A percentile compares a stretch with the other conserved stretches of the same genome.
phyloP scores from a whole-genome alignment of 768 basidiomycete genomes.

The Suillus ampliporus region DNA sequence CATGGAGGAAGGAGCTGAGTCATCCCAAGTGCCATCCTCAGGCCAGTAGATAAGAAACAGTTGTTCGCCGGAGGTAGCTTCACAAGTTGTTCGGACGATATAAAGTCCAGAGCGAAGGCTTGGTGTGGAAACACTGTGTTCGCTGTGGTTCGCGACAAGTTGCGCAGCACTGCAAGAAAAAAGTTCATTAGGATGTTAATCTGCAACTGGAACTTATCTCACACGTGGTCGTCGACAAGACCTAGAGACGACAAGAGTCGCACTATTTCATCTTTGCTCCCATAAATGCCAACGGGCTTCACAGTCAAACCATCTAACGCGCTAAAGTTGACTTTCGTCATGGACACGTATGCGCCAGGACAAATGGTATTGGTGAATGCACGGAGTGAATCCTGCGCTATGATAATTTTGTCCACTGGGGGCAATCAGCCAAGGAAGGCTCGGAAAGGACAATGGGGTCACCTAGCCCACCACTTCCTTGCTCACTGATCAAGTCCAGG shows the following conservation, averaged over 20 bases:
- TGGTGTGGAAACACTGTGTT: conserved; percentile 18
- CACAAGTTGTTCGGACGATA: conserved; percentile 32
- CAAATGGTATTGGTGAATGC: conserved; percentile 52
- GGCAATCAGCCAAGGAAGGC: not conserved
- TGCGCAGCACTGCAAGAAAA: conserved; percentile 11
- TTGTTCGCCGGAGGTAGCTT: conserved; percentile 22
- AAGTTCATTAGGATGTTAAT: conserved; percentile 4
- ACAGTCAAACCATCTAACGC: conserved; percentile 50
- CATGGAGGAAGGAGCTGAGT: conserved; percentile 49
- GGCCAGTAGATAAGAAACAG: conserved; percentile 67
- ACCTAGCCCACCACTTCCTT: conserved; percentile 59
- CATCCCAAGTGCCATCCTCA: conserved; percentile 62
- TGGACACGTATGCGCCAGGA: conserved; percentile 57
- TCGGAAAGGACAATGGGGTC: conserved; percentile 8
- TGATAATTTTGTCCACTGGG: conserved; percentile 68
- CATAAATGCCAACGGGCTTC: conserved; percentile 63
- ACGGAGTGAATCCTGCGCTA: conserved; percentile 54
- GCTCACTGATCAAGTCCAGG: conserved; percentile 58
- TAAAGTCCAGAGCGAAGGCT: conserved; percentile 56
- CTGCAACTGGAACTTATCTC: conserved; percentile 21
- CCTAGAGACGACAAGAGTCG: conserved; percentile 45
- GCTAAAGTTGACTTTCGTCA: conserved; percentile 63
- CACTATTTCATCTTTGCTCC: conserved; percentile 56
- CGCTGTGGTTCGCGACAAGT: conserved; percentile 10
- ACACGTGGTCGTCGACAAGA: conserved; percentile 48